Percentiles rank a stretch among this genome's conserved stretches.
Evolutionary conservation across 2,329 filamentous ascomycete species (phyloP).

Genomic region (Ophiostoma australiae): DNA sequence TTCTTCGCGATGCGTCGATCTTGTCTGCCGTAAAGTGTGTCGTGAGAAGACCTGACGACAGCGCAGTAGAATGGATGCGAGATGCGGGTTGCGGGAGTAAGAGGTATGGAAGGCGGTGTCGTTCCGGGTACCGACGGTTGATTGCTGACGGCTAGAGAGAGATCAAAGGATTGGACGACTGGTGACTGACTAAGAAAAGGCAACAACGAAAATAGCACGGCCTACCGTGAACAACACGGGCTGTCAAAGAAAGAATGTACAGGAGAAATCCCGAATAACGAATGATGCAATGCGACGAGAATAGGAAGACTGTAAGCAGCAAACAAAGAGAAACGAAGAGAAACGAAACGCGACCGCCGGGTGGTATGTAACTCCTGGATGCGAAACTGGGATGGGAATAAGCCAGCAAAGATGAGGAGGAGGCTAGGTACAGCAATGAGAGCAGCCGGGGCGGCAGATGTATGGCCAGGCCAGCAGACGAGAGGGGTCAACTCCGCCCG

Average conservation of each 20-base stretch:
- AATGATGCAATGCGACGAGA: background rate
- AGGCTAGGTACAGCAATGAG: background rate
- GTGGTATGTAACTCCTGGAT: background rate
- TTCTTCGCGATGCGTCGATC: background rate
- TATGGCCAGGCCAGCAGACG: background rate
- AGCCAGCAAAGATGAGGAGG: background rate
- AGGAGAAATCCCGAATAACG: background rate
- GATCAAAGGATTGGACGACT: background rate
- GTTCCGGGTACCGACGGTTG: background rate
- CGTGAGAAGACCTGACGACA: background rate
- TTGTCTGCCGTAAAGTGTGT: background rate
- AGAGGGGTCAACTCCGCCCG: constrained; percentile 6
- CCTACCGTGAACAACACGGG: background rate
- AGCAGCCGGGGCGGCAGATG: background rate
- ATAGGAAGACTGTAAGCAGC: background rate
- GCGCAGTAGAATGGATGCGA: background rate
- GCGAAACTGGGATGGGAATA: background rate
- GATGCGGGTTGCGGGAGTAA: background rate
- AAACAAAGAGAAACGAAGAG: background rate
- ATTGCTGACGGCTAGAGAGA: background rate
- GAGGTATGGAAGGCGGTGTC: constrained; percentile 4
- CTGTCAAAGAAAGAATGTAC: background rate
- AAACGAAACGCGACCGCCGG: background rate
- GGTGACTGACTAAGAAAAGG: background rate
- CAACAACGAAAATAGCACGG: background rate